These are phyloP conservation scores for Penicillium sclerotigenum DNA, from an alignment of 2,329 filamentous ascomycete genomes.

Conservation along the genomic window DNA sequence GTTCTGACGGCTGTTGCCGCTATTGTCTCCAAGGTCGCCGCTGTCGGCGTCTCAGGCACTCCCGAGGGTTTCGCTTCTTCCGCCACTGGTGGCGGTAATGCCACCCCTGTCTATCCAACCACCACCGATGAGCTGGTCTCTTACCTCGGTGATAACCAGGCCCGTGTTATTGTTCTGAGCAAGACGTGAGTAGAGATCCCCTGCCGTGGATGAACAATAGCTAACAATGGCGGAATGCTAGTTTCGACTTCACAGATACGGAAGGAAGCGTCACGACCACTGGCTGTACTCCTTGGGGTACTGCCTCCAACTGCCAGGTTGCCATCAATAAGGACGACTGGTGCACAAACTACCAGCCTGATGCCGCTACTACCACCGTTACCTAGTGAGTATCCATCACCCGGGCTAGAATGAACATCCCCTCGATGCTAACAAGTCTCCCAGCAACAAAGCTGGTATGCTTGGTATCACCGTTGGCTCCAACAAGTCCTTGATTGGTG, in stretches of 20 bases:
- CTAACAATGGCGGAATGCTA: neutral
- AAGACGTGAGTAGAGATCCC: slow-evolving; percentile 3
- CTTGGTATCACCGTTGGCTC: slow-evolving; percentile 10
- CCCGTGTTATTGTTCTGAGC: slow-evolving; percentile 9
- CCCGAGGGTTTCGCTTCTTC: slow-evolving; percentile 9
- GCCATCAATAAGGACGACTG: slow-evolving; percentile 11
- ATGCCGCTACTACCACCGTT: slow-evolving; percentile 2
- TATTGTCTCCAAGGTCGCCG: slow-evolving; percentile 2
- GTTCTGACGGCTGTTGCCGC: slow-evolving; percentile 4
- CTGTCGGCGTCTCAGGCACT: slow-evolving; percentile 4
- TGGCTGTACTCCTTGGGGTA: slow-evolving; percentile 8
- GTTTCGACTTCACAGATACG: slow-evolving; percentile 7
- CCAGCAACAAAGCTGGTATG: slow-evolving; percentile 4
- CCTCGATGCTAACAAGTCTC: neutral
- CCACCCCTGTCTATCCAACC: slow-evolving; percentile 4
- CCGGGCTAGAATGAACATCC: too few species aligned
- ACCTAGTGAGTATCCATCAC: slow-evolving; percentile 2
- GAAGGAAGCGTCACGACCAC: slow-evolving; percentile 1
- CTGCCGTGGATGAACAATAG: too few species aligned
- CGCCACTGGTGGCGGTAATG: slow-evolving; percentile 8
- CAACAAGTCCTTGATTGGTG: slow-evolving; percentile 9
- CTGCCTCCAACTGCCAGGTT: slow-evolving; percentile 4
- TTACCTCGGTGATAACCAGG: slow-evolving; percentile 5
- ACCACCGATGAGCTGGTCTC: slow-evolving; percentile 8
- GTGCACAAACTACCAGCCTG: slow-evolving; percentile 3